Conservation (phyloP, 1,284 basidiomycete genomes). For the Xerocomus amazonicus region DNA sequence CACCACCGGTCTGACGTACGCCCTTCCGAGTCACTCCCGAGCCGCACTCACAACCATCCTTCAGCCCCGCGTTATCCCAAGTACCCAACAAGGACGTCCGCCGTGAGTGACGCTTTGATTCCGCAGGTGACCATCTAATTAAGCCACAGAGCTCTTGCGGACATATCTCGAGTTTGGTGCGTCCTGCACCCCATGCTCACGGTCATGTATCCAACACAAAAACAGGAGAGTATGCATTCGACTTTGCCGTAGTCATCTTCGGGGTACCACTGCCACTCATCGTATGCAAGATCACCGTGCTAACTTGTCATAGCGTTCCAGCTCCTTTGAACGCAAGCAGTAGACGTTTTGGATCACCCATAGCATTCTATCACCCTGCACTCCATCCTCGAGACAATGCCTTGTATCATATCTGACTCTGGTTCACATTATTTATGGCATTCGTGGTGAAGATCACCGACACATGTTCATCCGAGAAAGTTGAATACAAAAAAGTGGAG, state of each 20-base stretch:
- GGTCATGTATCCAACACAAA: neutral
- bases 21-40: constrained; percentile 3
- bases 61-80: constrained; percentile 62
- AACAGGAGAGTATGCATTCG: constrained; percentile 71
- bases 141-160: constrained; percentile 54
- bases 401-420: constrained; percentile 15
- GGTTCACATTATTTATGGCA: neutral
- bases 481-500: constrained; percentile 99
- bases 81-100: constrained; percentile 82
- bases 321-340: constrained; percentile 61
- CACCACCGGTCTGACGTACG: constrained; percentile 78
- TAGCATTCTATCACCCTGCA: neutral
- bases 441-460: neutral
- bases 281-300: constrained; percentile 13
- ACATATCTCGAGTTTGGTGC: constrained; percentile 76
- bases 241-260: constrained; percentile 76
- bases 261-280: constrained; percentile 53
- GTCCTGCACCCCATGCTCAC: constrained; percentile 18
- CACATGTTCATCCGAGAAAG: constrained; percentile 71
- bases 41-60: constrained; percentile 5
- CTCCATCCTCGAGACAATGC: neutral
- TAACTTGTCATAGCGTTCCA: constrained; percentile 53
- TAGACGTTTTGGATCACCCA: neutral
- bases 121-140: neutral
- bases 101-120: constrained; percentile 46